Evolutionary conservation across 495 filamentous ascomycete genomes (phyloP).

Genomic region (Hyaloscypha hepaticicola): DNA sequence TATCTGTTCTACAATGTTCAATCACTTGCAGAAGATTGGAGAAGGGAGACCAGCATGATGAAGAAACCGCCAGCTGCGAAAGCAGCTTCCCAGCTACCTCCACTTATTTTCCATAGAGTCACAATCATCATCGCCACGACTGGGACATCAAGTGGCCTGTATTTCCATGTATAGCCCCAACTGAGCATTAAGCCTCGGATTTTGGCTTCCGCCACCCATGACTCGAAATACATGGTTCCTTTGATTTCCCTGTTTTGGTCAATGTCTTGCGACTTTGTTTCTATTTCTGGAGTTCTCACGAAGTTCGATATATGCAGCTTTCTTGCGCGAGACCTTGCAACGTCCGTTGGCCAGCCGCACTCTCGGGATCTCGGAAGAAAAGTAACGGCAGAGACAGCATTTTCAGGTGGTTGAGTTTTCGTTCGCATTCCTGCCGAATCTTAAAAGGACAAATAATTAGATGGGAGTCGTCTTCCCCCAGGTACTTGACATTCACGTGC

Average conservation of each 20-base stretch:
- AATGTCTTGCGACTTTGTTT: neutral
- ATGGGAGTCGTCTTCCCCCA: too few relatives aligned
- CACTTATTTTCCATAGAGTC: neutral
- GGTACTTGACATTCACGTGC: neutral
- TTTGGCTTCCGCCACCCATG: constrained; percentile 4
- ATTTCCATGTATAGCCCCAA: neutral
- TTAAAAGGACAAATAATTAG: too few relatives aligned
- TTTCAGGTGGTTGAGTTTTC: neutral
- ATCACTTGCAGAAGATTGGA: neutral
- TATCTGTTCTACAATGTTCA: too few relatives aligned
- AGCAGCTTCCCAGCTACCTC: neutral
- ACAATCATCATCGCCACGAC: neutral
- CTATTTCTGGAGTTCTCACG: neutral
- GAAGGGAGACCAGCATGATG: neutral
- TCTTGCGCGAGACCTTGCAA: neutral
- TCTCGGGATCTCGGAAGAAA: neutral
- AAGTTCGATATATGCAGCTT: neutral
- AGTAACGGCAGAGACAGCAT: neutral
- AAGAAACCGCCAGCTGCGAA: neutral
- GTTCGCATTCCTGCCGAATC: neutral
- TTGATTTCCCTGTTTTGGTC: neutral
- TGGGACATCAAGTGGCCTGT: neutral
- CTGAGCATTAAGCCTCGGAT: neutral
- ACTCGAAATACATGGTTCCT: neutral
- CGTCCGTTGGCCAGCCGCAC: neutral